These are phyloP conservation scores for Pichia exigua DNA, from an alignment of 805 yeast genomes.

Conservation along the genomic window DNA sequence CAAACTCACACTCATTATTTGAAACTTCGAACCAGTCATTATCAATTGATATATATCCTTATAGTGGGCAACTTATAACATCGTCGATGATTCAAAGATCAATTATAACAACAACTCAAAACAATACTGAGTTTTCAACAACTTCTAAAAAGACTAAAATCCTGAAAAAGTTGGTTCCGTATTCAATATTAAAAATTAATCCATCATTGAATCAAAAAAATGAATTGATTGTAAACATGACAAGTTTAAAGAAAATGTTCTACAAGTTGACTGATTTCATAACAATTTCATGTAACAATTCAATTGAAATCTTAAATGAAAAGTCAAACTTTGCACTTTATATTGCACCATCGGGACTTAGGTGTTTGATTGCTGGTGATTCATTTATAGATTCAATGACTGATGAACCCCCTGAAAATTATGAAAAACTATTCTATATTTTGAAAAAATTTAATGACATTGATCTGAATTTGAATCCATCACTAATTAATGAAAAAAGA, in stretches of 20 bases:
- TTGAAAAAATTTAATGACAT: slow-evolving; percentile 28
- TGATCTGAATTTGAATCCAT: slow-evolving; percentile 2
- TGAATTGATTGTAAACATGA: slow-evolving; percentile 34
- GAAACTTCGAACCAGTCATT: slow-evolving; percentile 20
- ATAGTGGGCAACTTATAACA: slow-evolving; percentile 38
- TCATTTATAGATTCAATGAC: slow-evolving; percentile 28
- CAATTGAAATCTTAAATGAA: slow-evolving; percentile 4
- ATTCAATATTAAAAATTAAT: slow-evolving; percentile 35
- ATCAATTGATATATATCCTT: slow-evolving; percentile 35
- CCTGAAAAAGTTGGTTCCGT: slow-evolving; percentile 10
- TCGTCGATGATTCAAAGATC: slow-evolving; percentile 21
- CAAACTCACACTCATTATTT: slow-evolving; percentile 14
- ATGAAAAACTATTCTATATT: slow-evolving; percentile 10
- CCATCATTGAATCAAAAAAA: slow-evolving; percentile 42
- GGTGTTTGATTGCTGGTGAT: slow-evolving; percentile 29
- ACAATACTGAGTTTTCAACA: background rate
- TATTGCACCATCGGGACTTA: slow-evolving; percentile 49
- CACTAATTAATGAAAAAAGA: slow-evolving; percentile 17
- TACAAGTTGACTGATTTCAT: slow-evolving; percentile 17
- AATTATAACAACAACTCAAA: background rate
- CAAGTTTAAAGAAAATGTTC: slow-evolving; percentile 15
- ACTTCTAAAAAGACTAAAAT: slow-evolving; percentile 4
- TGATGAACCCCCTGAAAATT: slow-evolving; percentile 36
- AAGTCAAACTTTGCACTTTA: slow-evolving; percentile 32
- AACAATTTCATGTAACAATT: slow-evolving; percentile 4